phyloP scores from a whole-genome alignment of 306 rosid species.

The Albizia julibrissin region DNA sequence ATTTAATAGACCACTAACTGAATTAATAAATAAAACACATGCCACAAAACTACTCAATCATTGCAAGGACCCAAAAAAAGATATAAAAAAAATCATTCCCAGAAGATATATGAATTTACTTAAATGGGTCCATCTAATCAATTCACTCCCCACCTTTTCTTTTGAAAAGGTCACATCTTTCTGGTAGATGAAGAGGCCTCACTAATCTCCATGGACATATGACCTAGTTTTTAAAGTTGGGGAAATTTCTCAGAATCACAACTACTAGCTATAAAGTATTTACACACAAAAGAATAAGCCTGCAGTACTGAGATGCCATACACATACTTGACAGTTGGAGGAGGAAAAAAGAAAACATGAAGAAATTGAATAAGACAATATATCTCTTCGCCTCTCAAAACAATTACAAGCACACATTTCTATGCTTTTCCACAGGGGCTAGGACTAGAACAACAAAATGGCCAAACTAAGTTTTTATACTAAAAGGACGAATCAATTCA shows the following conservation, averaged over 20 bases:
- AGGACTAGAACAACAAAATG: slow-evolving; percentile 38
- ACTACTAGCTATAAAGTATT: slow-evolving; percentile 35
- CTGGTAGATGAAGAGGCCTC: not conserved
- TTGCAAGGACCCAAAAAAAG: not conserved
- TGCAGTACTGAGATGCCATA: slow-evolving; percentile 33
- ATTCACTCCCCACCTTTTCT: not conserved
- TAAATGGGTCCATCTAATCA: not conserved
- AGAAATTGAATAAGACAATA: slow-evolving; percentile 38
- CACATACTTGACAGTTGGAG: slow-evolving; percentile 34
- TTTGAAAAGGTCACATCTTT: not conserved
- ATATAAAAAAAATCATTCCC: not conserved
- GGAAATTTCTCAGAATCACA: slow-evolving; percentile 25
- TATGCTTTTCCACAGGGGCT: slow-evolving; percentile 46
- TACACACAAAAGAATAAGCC: slow-evolving; percentile 65
- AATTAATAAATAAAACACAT: not conserved
- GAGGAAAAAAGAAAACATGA: not conserved
- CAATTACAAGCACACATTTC: slow-evolving; percentile 59
- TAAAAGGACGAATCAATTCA: slow-evolving; percentile 35
- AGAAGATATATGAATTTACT: not conserved
- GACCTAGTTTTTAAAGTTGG: slow-evolving; percentile 11
- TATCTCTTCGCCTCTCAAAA: slow-evolving; percentile 45
- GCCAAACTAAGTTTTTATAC: slow-evolving; percentile 32
- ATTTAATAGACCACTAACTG: too few relatives aligned
- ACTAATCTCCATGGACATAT: not conserved
- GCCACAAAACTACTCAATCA: not conserved